phyloP scores from a whole-genome alignment of 164 flowering plant genomes.

The Akebia trifoliata region DNA sequence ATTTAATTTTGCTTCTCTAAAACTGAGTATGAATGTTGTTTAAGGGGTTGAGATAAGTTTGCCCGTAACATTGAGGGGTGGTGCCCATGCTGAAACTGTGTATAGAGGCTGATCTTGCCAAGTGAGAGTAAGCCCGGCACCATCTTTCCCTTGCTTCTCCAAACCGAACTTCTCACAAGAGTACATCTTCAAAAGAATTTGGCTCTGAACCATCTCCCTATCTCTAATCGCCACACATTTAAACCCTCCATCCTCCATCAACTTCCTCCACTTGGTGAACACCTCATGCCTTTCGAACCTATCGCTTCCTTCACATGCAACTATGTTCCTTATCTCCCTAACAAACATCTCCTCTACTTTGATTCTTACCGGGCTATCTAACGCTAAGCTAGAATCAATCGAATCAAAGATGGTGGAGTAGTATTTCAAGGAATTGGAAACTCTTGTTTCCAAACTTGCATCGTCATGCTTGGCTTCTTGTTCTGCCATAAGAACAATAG shows the following conservation, averaged over 20 bases:
- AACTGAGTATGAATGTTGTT: constrained; percentile 1
- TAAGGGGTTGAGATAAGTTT: constrained; percentile 13
- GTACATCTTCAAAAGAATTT: constrained; percentile 83
- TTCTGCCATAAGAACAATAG: constrained; percentile 61
- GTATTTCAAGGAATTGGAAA: constrained; percentile 60
- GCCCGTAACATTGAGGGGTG: constrained; percentile 58
- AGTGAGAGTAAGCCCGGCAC: constrained; percentile 49
- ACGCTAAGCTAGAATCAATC: constrained; percentile 46
- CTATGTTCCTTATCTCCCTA: constrained; percentile 66
- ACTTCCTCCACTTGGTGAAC: constrained; percentile 56
- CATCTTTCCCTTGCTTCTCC: constrained; percentile 43
- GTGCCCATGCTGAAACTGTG: constrained; percentile 88
- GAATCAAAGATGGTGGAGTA: constrained; percentile 84
- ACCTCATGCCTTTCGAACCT: constrained; percentile 73
- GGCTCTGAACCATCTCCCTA: constrained; percentile 66
- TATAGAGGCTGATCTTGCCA: constrained; percentile 83
- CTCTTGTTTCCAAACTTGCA: constrained; percentile 45
- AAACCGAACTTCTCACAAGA: constrained; percentile 35
- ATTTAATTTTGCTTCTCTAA: constrained; percentile 25
- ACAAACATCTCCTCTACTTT: constrained; percentile 83
- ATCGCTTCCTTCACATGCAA: constrained; percentile 83
- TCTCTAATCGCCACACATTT: constrained; percentile 39
- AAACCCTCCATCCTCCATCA: constrained; percentile 69
- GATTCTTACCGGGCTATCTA: constrained; percentile 53
- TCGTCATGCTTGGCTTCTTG: constrained; percentile 76